Evolutionary conservation across 257 asterid species (phyloP).

Genomic region (Eucommia ulmoides): DNA sequence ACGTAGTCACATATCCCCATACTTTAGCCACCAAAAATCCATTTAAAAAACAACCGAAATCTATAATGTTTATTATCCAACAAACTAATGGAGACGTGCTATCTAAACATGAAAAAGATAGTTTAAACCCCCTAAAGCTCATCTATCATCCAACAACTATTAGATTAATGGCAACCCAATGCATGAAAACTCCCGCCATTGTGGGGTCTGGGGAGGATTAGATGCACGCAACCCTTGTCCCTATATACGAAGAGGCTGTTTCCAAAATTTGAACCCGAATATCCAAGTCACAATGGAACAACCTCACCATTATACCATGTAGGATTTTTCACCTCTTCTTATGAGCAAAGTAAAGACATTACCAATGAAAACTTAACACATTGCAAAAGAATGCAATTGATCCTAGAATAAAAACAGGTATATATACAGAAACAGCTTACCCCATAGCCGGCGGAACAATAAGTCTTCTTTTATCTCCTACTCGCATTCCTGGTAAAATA

Average conservation of each 20-base stretch:
- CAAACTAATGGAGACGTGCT: no score
- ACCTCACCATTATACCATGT: not conserved
- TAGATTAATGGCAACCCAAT: no score
- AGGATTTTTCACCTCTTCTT: not conserved
- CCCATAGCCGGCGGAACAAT: constrained; percentile 98
- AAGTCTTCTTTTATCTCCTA: constrained; percentile 86
- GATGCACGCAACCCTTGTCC: no score
- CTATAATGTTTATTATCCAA: no score
- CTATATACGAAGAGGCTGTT: not conserved
- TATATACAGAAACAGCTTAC: constrained; percentile 25
- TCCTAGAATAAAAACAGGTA: not conserved
- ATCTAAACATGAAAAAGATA: no score
- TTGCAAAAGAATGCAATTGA: not conserved
- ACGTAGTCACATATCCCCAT: no score
- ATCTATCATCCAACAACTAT: no score
- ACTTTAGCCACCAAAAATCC: no score
- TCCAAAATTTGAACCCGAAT: not conserved
- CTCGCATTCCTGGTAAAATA: constrained; percentile 70
- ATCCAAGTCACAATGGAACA: not conserved
- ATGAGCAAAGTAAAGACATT: not conserved
- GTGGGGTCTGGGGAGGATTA: no score
- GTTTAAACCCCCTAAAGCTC: no score
- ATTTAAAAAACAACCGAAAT: no score
- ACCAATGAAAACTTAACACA: not conserved
- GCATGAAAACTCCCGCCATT: no score